phyloP scores from a whole-genome alignment of 805 yeast genomes.

The Wickerhamiella galacta region DNA sequence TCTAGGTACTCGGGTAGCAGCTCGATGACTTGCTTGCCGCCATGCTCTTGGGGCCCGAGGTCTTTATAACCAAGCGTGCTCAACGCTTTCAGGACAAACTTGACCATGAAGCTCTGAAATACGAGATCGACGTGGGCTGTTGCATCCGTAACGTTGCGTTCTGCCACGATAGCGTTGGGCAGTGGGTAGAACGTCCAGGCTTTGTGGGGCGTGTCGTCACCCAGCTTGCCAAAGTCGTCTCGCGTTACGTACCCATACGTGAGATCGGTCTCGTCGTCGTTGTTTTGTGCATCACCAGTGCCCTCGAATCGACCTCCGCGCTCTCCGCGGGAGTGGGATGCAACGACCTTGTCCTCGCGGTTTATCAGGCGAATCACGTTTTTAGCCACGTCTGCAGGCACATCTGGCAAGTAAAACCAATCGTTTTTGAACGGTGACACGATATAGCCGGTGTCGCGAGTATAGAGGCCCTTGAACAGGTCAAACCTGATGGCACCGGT shows the following conservation, averaged over 20 bases:
- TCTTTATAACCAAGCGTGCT: constrained; percentile 16
- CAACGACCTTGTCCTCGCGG: constrained; percentile 11
- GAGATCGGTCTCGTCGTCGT: background rate
- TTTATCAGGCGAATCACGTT: constrained; percentile 40
- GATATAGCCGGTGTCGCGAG: constrained; percentile 58
- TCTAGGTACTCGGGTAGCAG: constrained; percentile 11
- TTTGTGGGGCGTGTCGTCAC: constrained; percentile 64
- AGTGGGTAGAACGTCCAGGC: constrained; percentile 41
- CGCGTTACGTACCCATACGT: constrained; percentile 61
- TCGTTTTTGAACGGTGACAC: constrained; percentile 71
- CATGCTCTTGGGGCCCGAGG: background rate
- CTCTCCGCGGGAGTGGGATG: constrained; percentile 3
- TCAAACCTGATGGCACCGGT: constrained; percentile 83
- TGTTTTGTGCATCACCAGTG: background rate
- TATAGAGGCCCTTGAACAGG: constrained; percentile 67
- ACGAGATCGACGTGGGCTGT: constrained; percentile 43
- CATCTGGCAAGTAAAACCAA: constrained; percentile 47
- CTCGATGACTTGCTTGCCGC: constrained; percentile 10
- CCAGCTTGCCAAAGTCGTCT: constrained; percentile 74
- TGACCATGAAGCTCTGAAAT: constrained; percentile 59
- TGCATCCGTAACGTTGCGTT: constrained; percentile 15
- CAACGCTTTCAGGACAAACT: constrained; percentile 32
- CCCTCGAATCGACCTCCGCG: background rate
- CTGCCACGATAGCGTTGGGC: constrained; percentile 64
- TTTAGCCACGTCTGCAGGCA: constrained; percentile 45